phyloP scores from a whole-genome alignment of 1,139 yeast species.

The Pichia norvegensis region DNA sequence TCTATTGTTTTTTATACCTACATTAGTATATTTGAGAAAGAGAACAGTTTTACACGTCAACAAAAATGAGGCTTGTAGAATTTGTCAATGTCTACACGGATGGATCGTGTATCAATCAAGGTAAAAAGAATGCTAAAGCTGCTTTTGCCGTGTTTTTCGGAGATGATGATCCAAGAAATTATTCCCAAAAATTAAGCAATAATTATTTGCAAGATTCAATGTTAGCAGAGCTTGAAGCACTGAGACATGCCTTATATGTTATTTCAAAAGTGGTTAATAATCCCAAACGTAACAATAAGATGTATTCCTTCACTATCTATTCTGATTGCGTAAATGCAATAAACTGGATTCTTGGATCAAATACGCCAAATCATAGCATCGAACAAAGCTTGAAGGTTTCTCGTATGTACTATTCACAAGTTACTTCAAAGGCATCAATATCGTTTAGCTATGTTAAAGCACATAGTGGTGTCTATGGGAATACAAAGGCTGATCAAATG shows the following conservation, averaged over 20 bases:
- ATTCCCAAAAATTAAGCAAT: slow-evolving; percentile 21
- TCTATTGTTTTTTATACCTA: neutral
- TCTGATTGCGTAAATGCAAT: slow-evolving; percentile 42
- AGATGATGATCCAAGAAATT: slow-evolving; percentile 35
- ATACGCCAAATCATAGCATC: neutral
- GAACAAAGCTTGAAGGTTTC: neutral
- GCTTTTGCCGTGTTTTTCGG: slow-evolving; percentile 79
- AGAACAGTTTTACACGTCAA: neutral
- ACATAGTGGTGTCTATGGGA: slow-evolving; percentile 62
- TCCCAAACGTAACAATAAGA: slow-evolving; percentile 28
- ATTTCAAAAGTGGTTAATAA: slow-evolving; percentile 45
- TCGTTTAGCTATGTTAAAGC: slow-evolving; percentile 51
- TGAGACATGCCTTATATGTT: slow-evolving; percentile 79
- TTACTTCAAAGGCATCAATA: neutral
- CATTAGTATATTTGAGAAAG: no score
- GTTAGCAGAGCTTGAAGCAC: slow-evolving; percentile 36
- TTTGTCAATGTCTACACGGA: slow-evolving; percentile 44
- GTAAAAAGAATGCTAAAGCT: slow-evolving; percentile 29
- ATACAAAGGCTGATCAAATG: slow-evolving; percentile 58
- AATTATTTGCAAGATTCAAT: neutral
- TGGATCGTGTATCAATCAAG: slow-evolving; percentile 40
- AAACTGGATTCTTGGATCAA: neutral
- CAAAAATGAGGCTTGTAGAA: no score
- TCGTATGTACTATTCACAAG: neutral
- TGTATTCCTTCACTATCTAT: slow-evolving; percentile 38